Percentiles rank a stretch among this genome's conserved stretches.
These are phyloP conservation scores for Ustilago loliicola DNA, from an alignment of 1,284 basidiomycete species.

Conservation along the genomic window DNA sequence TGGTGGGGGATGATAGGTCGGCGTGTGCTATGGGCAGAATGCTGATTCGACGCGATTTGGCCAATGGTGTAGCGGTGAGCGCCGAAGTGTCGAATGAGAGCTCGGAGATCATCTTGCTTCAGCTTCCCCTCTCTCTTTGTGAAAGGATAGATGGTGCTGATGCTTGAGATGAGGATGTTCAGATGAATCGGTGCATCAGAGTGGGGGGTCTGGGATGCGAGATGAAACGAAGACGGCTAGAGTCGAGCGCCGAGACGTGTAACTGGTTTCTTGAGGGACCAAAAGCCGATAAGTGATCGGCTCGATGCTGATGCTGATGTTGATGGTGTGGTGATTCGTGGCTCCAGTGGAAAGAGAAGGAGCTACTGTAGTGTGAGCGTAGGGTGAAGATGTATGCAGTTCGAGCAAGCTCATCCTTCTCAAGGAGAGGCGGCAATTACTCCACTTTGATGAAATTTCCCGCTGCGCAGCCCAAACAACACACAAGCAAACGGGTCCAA, in stretches of 20 bases:
- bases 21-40: constrained; percentile 19
- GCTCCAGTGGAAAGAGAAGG: no score
- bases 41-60: constrained; percentile 19
- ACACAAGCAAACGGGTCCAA: neutral
- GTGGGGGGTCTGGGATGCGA: no score
- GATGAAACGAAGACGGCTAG: no score
- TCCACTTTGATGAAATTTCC: constrained; percentile 9
- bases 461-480: constrained; percentile 16
- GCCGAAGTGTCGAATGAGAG: constrained; percentile 8
- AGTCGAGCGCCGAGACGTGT: no score
- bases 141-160: neutral
- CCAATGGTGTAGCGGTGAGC: neutral
- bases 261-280: no score
- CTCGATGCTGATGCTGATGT: neutral
- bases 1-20: constrained; percentile 16
- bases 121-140: neutral
- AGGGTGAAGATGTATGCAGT: neutral
- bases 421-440: neutral
- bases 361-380: neutral
- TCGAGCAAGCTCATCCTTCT: neutral
- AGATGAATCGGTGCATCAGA: no score
- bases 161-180: neutral
- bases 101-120: constrained; percentile 25
- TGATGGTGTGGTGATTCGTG: neutral
- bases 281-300: no score